Conservation (phyloP, 192 early-diverging fungal genomes). For the Backusella sp. region DNA sequence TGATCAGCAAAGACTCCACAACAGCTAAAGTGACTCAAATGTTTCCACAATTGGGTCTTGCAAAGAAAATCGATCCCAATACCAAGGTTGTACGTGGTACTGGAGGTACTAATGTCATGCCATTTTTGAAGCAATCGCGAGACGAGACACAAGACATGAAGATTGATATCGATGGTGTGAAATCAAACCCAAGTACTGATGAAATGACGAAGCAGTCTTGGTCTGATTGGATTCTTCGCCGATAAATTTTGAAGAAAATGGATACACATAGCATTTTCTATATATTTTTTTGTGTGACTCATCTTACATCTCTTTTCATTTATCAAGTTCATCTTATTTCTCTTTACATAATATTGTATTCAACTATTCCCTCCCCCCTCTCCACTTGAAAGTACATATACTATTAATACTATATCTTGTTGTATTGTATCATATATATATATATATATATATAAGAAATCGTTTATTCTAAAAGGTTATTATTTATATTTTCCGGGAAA, state of each 20-base stretch:
- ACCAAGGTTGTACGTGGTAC: conserved; percentile 69
- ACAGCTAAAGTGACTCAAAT: conserved; percentile 20
- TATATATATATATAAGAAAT: neutral
- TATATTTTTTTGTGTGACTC: neutral
- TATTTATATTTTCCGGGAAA: neutral
- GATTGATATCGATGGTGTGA: conserved; percentile 6
- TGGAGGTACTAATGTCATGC: conserved; percentile 85
- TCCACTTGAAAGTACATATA: neutral
- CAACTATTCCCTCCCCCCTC: neutral
- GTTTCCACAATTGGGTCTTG: conserved; percentile 47
- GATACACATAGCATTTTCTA: neutral
- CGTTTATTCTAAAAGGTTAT: neutral
- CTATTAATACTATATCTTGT: neutral
- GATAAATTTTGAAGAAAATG: neutral
- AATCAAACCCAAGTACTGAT: neutral
- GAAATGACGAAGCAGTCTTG: neutral
- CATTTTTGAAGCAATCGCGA: conserved; percentile 89
- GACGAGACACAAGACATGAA: conserved; percentile 74
- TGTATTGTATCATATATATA: neutral
- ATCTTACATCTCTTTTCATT: neutral
- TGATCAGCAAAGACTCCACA: conserved; percentile 12
- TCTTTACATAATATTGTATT: neutral
- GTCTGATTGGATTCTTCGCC: conserved; percentile 28
- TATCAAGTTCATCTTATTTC: neutral
- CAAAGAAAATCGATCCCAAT: conserved; percentile 56